Base-by-base conservation (phyloP, 768 basidiomycete genomes). In the Porpolomopsis calyptriformis region DNA sequence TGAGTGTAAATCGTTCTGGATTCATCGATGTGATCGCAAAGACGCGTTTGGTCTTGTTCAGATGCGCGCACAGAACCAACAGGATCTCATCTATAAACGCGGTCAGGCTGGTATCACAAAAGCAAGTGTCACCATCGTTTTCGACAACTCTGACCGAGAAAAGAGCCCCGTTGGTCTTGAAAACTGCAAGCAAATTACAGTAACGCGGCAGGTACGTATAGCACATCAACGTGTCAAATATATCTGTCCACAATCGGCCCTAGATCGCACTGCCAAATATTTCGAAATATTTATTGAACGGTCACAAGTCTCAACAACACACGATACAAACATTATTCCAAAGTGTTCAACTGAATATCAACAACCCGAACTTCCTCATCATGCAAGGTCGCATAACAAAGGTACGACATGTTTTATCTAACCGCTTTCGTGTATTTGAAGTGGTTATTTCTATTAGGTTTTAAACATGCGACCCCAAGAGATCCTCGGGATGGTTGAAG, bases 361-460 rank as follows among this genome's bases (percentile, higher is more conserved):
- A 98, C 67, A 97, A 97, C 64, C 96, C 96, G 36, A 98, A 98
- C 61, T 98, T 98, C 68, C 74, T 99, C 48, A 97, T 98, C 61
- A 98, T 98, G 94, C 96, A 99, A 65, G 94, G 96, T 23, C 88
- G 93, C 41, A 99, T 99, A 60, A 99, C 96, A 9, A 99, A 98
- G 70, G 93, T 86, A 25, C 33, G 64, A 54, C 8, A 7, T 14
- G 20, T 18, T 8, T 14, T 12, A 33, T 40, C 34, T 38, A 45
- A 45, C 39, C 9, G 29, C 26, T 12, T 11, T 12, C 18, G 9
- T 23, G 29, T 6, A 19, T 8, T 14, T 31, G 14, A 43, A 14
- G 20, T 27, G 51, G 18, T 34, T 14, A 22, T 52, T 12, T 39
- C 37, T 23, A 16, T 31, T 29, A 83, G 83, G 86, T 90, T 3